Base-by-base conservation (phyloP, 768 basidiomycete genomes). In the Daedaleopsis sinensis region DNA sequence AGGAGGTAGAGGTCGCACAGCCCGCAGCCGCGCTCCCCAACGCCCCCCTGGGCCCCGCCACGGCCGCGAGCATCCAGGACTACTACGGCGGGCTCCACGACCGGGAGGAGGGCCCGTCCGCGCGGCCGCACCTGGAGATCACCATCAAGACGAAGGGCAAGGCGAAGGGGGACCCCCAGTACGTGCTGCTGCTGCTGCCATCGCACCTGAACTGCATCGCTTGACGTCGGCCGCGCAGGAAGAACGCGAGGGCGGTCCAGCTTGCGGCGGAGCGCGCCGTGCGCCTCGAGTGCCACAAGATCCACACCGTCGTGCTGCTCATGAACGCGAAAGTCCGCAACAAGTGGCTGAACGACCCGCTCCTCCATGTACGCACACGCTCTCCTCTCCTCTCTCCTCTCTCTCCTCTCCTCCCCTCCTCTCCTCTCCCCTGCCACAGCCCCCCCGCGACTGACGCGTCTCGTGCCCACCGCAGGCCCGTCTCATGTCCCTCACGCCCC, bases 261-360 rank as follows among this genome's bases (percentile, higher is more conserved):
- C 72, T 85, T 37, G 80, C 85, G 61, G 84, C 84, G 15, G 91
- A 96, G 69, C 85, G 95, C 13, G 77, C 88, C 44, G 72, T 87
- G 10, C 83, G 95, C 37, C 84, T 96, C 49, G 84, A 90, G 59
- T 87, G 85, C 56, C 96, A 98, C 77, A 96, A 96, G 75, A 79
- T 94, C 15, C 97, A 99, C 67, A 92, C 94, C 10, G 75, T 96
- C 12, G 77, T 84, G n/a, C 80, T 97, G 15, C 81, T 98, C 13
- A 82, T 84, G 15, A 93, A 89, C 70, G 91, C 88, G 5, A 74
- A 80, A 48, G 74, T 85, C 21, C 84, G 97, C 43, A 98, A 99
- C 70, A 78, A 77, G 59, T 96, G 91, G 90, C 68, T 93, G 15
- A 94, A 93, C 56, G 92, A 97, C 67, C 75, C 79, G 1, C 76